Evolutionary conservation across 352 stramenopile species (phyloP).

Genomic region (Phytophthora megakarya): DNA sequence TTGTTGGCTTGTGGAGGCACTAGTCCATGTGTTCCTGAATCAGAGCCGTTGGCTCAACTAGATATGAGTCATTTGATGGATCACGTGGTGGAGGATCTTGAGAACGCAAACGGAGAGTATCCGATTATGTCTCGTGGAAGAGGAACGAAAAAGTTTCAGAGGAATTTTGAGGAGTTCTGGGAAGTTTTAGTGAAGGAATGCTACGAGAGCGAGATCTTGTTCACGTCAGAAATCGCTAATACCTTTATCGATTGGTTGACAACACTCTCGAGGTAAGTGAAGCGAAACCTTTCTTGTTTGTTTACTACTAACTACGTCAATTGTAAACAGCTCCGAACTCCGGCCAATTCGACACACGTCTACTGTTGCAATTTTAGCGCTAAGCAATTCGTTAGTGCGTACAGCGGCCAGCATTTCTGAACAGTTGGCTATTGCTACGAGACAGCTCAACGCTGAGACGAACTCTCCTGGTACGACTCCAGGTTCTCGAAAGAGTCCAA

Average conservation of each 20-base stretch:
- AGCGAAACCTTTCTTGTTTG: neutral
- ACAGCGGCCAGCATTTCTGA: constrained; percentile 56
- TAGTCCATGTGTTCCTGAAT: constrained; percentile 52
- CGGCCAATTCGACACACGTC: constrained; percentile 81
- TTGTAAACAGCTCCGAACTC: constrained; percentile 66
- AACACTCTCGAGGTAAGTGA: constrained; percentile 66
- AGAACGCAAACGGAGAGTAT: constrained; percentile 65
- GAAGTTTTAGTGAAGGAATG: constrained; percentile 76
- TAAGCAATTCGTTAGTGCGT: constrained; percentile 70
- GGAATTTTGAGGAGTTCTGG: constrained; percentile 80
- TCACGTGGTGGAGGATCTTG: constrained; percentile 67
- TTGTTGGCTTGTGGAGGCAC: constrained; percentile 65
- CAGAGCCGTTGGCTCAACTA: constrained; percentile 62
- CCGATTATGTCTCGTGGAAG: constrained; percentile 66
- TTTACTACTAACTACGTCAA: constrained; percentile 13
- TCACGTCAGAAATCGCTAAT: constrained; percentile 63
- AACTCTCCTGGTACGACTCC: constrained; percentile 34
- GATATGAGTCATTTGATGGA: constrained; percentile 78
- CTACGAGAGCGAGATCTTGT: constrained; percentile 82
- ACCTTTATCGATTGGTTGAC: constrained; percentile 85
- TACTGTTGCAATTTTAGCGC: constrained; percentile 68
- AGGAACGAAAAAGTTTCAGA: constrained; percentile 65
- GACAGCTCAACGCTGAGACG: constrained; percentile 69
- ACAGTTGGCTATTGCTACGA: constrained; percentile 68
- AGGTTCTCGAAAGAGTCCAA: constrained; percentile 52